Conservation (phyloP, 192 early-diverging fungal genomes). For the Mortierella claussenii region DNA sequence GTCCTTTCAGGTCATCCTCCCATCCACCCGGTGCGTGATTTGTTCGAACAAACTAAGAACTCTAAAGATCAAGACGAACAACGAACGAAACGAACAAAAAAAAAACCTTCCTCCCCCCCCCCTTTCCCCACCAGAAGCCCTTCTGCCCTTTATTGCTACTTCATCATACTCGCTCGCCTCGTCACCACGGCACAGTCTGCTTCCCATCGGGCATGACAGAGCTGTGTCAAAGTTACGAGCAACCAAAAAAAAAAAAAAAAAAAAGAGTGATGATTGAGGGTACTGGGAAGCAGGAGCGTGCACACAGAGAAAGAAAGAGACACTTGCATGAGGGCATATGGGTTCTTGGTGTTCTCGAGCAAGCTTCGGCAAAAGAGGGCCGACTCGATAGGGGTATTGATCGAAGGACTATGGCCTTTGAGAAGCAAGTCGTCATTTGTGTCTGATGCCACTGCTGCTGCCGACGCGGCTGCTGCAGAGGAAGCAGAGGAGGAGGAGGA, state of each 20-base stretch:
- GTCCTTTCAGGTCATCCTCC: slow-evolving; percentile 13
- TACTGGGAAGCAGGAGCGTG: too few relatives aligned
- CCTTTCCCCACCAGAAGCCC: too few relatives aligned
- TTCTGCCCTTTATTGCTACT: too few relatives aligned
- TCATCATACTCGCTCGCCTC: too few relatives aligned
- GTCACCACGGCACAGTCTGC: too few relatives aligned
- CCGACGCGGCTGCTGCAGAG: slow-evolving; percentile 27
- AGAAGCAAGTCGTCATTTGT: slow-evolving; percentile 8
- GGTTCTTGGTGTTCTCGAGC: slow-evolving; percentile 68
- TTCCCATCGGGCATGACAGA: too few relatives aligned
- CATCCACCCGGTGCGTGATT: slow-evolving; percentile 26
- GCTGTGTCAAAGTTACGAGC: too few relatives aligned
- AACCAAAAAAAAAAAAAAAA: too few relatives aligned
- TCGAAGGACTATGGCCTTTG: slow-evolving; percentile 42
- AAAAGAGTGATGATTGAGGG: too few relatives aligned
- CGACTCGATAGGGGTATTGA: slow-evolving; percentile 67
- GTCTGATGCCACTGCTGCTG: slow-evolving; percentile 2
- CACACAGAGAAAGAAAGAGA: not conserved
- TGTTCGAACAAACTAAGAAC: slow-evolving; percentile 26
- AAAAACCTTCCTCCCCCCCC: too few relatives aligned
- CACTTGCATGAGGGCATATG: slow-evolving; percentile 73
- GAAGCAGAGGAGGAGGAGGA: slow-evolving; percentile 34
- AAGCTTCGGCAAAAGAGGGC: slow-evolving; percentile 66
- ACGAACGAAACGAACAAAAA: not conserved
- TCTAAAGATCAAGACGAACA: too few relatives aligned